Evolutionary conservation across 352 stramenopile genomes (phyloP).

Genomic region (Phytophthora nicotianae): DNA sequence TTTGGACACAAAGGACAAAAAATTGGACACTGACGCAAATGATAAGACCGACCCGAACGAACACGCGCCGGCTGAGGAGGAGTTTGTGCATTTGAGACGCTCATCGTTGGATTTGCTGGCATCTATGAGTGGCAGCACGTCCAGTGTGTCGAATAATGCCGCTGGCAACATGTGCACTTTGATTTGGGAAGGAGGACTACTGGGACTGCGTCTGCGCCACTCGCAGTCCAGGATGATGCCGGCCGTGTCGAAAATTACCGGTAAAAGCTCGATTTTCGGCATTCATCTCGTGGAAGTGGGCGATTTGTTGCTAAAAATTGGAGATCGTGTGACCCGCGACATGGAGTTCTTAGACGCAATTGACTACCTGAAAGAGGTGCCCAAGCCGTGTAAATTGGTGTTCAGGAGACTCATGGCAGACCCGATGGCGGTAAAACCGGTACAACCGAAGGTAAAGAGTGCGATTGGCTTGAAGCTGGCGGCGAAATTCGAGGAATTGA

Average conservation of each 20-base stretch:
- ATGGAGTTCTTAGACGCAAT: constrained; percentile 89
- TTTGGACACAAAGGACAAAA: constrained; percentile 21
- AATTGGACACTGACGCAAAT: constrained; percentile 25
- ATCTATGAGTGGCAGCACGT: constrained; percentile 68
- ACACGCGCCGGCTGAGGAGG: constrained; percentile 63
- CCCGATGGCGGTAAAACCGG: constrained; percentile 78
- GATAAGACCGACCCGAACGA: constrained; percentile 66
- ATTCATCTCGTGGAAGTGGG: constrained; percentile 88
- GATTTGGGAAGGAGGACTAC: constrained; percentile 81
- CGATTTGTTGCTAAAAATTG: constrained; percentile 81
- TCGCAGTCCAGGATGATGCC: constrained; percentile 83
- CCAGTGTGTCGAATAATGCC: constrained; percentile 54
- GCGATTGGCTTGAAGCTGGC: constrained; percentile 72
- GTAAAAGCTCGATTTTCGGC: constrained; percentile 83
- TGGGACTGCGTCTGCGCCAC: constrained; percentile 78
- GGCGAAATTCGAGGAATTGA: constrained; percentile 81
- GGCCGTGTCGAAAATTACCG: constrained; percentile 85
- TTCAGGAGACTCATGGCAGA: constrained; percentile 74
- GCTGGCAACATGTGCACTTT: constrained; percentile 80
- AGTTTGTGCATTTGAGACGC: constrained; percentile 64
- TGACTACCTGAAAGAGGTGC: constrained; percentile 78
- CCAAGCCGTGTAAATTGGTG: constrained; percentile 78
- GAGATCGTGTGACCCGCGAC: constrained; percentile 63
- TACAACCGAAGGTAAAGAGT: constrained; percentile 77
- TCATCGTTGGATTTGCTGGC: constrained; percentile 78